Evolutionary conservation across 306 rosid genomes (phyloP), one percentile per base, ranked within the genome.

Genomic region (Trifolium subterraneum): DNA sequence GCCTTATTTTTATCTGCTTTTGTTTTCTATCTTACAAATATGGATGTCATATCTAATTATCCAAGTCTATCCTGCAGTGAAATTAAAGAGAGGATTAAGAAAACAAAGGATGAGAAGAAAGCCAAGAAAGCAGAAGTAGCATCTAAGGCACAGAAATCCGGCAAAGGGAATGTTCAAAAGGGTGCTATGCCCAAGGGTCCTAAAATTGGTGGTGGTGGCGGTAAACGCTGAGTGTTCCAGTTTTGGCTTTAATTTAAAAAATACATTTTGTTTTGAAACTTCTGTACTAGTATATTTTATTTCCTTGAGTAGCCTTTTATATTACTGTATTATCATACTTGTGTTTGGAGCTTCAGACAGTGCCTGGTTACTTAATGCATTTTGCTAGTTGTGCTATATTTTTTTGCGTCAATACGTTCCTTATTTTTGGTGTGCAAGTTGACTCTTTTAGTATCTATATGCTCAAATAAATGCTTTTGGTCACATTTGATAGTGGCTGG

Each of bases 51-150:
- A 54, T 33, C 61, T 59, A 18, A 36, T 36, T 7, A 8, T 63
- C 36, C 56, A 54, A 48, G 7, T 62, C 14, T 11, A 11, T n/a
- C 64, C 14, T 80, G 63, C 68, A 90, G 96, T 75, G 98, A 92
- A 74, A 88, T 92, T 25, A 92, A 92, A 72, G 98, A 92, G 71
- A 85, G 98, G 74, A 90, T 90, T 65, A 92, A 90, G 84, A 92
- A 92, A 20, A 88, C 96, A 1, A 92, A 92, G 83, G 98, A 92
- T 20, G 98, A 92, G 55, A 92, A 92, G 86, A 92, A 90, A 83
- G 94, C 98, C 0, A 90, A 87, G 84, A 92, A 90, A 81, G 92
- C 96, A 2, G 98, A 92, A 80, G 95, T 87, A 8, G 52, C 29
- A 6, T 73, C 92, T 0, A 91, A 91, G 86, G 2, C 90, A 13